Evolutionary conservation across 2,329 filamentous ascomycete genomes (phyloP), one percentile per base, ranked within the genome.

Genomic region (Gnomoniopsis smithogilvyi): DNA sequence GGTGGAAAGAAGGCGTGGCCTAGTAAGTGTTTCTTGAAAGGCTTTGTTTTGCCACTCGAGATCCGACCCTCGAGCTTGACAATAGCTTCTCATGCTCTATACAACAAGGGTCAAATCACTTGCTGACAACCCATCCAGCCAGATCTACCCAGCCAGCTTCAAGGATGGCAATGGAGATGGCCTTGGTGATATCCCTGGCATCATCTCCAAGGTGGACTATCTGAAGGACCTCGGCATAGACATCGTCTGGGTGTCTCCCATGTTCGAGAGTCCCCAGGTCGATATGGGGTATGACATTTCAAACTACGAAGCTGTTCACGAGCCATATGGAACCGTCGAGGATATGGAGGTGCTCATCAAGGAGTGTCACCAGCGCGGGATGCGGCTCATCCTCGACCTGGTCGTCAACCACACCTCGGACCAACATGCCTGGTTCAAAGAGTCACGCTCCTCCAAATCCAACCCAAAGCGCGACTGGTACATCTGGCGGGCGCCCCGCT

Each of bases 381-480:
- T 92, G 82, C 85, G 83, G 64, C 73, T 92, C 12, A 85, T 93
- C 58, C 80, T 92, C 60, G 89, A 93, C 67, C 76, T 93, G 3
- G 90, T 93, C 2, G 81, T 92, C 62, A 94, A 92, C 64, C 90
- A 94, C 69, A 92, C 89, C 0, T 89, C 85, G 2, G 83, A 88
- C 63, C 80, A 90, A 68, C 87, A 91, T 66, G 77, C 79, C 3
- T 92, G 88, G 88, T 91, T 91, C 72, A 78, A 83, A 51, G 81
- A 90, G 67, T 88, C 85, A 2, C 77, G 84, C 53, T 81, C 80
- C 38, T 85, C 82, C 45, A 84, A 79, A 59, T 76, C 82, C 63
- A 88, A 78, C 66, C 78, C 85, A 11, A 89, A 89, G 67, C 77
- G 88, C 1, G 80, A 89, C 69, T 92, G 87, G 87, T 90, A 89